A percentile compares a stretch with the other conserved stretches of the same genome.
These are phyloP conservation scores for Thamnidium elegans DNA, from an alignment of 192 early-diverging fungal genomes.

Conservation along the genomic window DNA sequence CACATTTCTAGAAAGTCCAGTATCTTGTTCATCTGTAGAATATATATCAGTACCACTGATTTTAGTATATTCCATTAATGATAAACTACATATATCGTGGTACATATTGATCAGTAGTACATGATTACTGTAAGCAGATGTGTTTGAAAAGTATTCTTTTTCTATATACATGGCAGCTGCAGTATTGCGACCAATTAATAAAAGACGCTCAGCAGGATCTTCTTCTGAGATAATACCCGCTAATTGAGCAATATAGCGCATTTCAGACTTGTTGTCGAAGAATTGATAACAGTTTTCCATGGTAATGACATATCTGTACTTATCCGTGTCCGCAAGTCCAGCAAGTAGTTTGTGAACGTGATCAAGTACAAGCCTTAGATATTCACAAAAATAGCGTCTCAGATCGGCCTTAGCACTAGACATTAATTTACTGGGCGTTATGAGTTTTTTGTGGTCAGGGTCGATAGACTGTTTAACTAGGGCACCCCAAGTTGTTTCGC, in stretches of 20 bases:
- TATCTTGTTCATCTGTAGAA: neutral
- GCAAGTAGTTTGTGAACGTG: neutral
- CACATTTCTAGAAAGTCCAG: slow-evolving; percentile 1
- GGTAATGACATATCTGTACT: slow-evolving; percentile 5
- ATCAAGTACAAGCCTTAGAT: neutral
- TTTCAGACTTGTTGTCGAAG: slow-evolving; percentile 30
- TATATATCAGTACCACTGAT: neutral
- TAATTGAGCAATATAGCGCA: slow-evolving; percentile 39
- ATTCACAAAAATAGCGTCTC: neutral
- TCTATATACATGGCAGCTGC: slow-evolving; percentile 45
- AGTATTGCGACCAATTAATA: slow-evolving; percentile 41
- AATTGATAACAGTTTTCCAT: slow-evolving; percentile 15
- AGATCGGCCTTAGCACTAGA: neutral
- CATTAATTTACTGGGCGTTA: neutral
- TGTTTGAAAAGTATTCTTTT: slow-evolving; percentile 2
- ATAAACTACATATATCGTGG: neutral
- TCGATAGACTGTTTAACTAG: neutral
- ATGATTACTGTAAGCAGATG: neutral
- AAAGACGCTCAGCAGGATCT: slow-evolving; percentile 38
- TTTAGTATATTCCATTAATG: neutral
- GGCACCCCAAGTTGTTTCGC: neutral
- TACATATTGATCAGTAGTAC: neutral
- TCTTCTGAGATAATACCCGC: slow-evolving; percentile 32
- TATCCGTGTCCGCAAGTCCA: neutral
- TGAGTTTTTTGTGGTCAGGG: neutral